Evolutionary conservation across 176 grass and related monocot genomes (phyloP).

Genomic region (Eleusine indica): DNA sequence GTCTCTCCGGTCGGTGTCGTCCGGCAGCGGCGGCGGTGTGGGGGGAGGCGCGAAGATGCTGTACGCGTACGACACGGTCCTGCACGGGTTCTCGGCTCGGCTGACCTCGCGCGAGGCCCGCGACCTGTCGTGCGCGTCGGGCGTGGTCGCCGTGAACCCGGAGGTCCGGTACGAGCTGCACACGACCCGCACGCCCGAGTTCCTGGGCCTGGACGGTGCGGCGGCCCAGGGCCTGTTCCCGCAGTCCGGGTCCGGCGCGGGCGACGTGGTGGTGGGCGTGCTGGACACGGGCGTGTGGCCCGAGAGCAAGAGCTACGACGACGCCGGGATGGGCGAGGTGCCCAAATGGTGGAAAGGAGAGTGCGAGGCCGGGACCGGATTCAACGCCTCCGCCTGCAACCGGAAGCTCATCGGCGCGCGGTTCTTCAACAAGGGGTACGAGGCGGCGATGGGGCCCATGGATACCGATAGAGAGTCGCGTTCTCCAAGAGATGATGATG

Average conservation of each 20-base stretch:
- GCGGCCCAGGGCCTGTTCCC: slow-evolving; percentile 35
- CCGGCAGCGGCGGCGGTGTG: not conserved
- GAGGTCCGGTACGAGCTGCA: slow-evolving; percentile 79
- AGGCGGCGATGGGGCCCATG: slow-evolving; percentile 79
- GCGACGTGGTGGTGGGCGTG: slow-evolving; percentile 80
- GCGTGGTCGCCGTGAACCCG: slow-evolving; percentile 69
- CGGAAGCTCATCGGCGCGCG: slow-evolving; percentile 80
- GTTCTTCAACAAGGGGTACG: slow-evolving; percentile 76
- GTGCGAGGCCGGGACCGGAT: slow-evolving; percentile 51
- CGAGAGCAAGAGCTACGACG: slow-evolving; percentile 81
- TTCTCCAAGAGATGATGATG: slow-evolving; percentile 79
- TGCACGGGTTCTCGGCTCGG: slow-evolving; percentile 82
- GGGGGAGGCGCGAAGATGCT: slow-evolving; percentile 53
- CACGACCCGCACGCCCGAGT: slow-evolving; percentile 93
- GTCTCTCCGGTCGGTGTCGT: slow-evolving; percentile 67
- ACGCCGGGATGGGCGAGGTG: slow-evolving; percentile 57
- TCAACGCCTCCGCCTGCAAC: slow-evolving; percentile 71
- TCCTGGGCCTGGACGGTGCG: slow-evolving; percentile 63
- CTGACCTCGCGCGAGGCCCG: slow-evolving; percentile 58
- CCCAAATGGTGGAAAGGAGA: slow-evolving; percentile 71
- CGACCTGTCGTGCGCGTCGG: slow-evolving; percentile 33
- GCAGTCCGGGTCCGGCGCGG: slow-evolving; percentile 45
- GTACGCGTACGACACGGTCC: slow-evolving; percentile 78
- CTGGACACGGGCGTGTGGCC: slow-evolving; percentile 89
- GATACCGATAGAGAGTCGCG: slow-evolving; percentile 61